Percentiles rank a stretch among this genome's conserved stretches.
Conservation (phyloP, 768 basidiomycete species). For the Lanmaoa rubissima region DNA sequence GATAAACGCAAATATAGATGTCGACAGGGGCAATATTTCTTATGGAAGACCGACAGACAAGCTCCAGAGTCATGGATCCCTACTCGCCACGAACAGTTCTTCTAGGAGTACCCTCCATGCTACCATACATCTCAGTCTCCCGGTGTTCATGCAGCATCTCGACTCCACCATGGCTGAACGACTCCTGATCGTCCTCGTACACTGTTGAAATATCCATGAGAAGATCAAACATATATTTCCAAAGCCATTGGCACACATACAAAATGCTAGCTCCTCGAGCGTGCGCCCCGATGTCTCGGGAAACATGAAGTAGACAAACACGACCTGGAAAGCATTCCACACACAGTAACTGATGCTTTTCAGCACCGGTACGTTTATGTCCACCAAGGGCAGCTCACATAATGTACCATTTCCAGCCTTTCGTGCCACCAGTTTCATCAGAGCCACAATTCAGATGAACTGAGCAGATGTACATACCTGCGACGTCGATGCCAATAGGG, state of each 20-base stretch:
- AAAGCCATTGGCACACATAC: background rate
- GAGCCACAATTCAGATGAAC: background rate
- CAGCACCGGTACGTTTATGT: background rate
- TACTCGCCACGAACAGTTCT: background rate
- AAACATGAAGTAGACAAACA: conserved; percentile 17
- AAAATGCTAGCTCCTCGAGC: conserved; percentile 20
- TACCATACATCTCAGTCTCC: background rate
- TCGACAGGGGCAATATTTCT: too few species aligned
- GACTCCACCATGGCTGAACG: background rate
- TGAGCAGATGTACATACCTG: background rate
- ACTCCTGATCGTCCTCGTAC: background rate
- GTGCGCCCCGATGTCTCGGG: conserved; percentile 21
- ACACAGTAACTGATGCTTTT: conserved; percentile 14
- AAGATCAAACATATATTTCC: background rate
- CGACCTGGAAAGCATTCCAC: conserved; percentile 14
- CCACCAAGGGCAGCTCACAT: conserved; percentile 1
- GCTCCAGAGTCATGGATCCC: background rate
- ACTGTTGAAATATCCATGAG: background rate
- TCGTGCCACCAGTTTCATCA: background rate
- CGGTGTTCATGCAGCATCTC: background rate
- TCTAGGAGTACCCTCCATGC: background rate
- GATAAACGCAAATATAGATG: too few species aligned
- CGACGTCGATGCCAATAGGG: conserved; percentile 16
- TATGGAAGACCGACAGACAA: too few species aligned
- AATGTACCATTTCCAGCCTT: conserved; percentile 20